Base-by-base conservation (phyloP, 352 stramenopile genomes). In the Phytophthora niederhauseri region DNA sequence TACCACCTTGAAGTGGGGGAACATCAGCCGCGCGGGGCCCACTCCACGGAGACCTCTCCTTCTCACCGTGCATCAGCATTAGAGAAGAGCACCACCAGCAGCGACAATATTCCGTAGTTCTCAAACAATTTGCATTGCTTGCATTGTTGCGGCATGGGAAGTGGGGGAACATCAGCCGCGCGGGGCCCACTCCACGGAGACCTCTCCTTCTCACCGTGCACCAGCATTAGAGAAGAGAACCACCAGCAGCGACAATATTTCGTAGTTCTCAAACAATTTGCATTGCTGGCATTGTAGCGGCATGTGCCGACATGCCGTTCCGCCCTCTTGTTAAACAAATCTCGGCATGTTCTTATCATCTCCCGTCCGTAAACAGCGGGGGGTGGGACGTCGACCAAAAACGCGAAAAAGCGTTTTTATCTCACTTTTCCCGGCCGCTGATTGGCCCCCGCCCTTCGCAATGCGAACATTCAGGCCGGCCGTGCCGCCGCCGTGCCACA, bases 381-480 rank as follows among this genome's bases (percentile, higher is more conserved):
- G 61, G 57, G 63, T 70, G 63, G 63, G 34, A 59, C 22, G 22
- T 3, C 22, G 17, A 4, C 48, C 5, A 64, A 64, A 69, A 58
- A 68, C 61, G 61, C 52, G 55, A 22, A 17, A n/a, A 36, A 50
- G 22, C 62, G 62, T 68, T 64, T 65, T 54, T 70, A 17, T 15
- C 54, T 20, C 54, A 66, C 3, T 12, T 58, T 41, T 41, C 14
- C 34, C 34, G 11, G 11, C 34, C 34, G 34, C 14, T 55, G 24
- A 69, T 57, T 64, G 62, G 62, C 14, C 20, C 34, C 34, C 34
- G 34, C 34, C 34, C 34, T 41, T 41, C 34, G 34, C 34, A 41
- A 17, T 41, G 34, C 34, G 34, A 19, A 48, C 58, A 58, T 59
- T 59, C 59, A 66, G 9, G 4, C 34, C 31, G 38, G 38, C 49